Evolutionary conservation across 75 land plant genomes (phyloP).

Genomic region (Picea glauca): DNA sequence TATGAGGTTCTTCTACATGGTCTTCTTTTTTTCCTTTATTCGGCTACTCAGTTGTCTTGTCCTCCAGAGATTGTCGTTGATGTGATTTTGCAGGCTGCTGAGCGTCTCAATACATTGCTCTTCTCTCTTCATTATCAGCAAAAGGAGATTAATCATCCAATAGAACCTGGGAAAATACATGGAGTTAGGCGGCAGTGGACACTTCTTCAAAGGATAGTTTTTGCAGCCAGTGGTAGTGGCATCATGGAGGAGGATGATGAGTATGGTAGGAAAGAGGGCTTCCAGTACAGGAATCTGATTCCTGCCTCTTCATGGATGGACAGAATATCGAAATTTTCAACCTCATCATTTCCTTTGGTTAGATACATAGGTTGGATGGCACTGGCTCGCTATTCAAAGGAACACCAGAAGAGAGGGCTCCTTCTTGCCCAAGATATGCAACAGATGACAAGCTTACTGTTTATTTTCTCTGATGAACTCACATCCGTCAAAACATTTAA

Average conservation of each 20-base stretch:
- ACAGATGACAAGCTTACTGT: constrained; percentile 54
- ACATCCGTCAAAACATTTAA: constrained; percentile 32
- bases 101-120: constrained; percentile 53
- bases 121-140: constrained; percentile 33
- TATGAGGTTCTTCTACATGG: constrained; percentile 80
- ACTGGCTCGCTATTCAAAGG: constrained; percentile 63
- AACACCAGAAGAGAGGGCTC: constrained; percentile 40
- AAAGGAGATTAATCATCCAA: constrained; percentile 36
- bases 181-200: constrained; percentile 57
- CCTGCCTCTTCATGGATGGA: constrained; percentile 78
- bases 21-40: constrained; percentile 71
- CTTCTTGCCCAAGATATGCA: constrained; percentile 64
- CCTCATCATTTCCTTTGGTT: constrained; percentile 54
- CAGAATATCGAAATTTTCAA: constrained; percentile 59
- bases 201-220: constrained; percentile 62
- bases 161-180: constrained; percentile 32
- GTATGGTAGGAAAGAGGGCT: constrained; percentile 3
- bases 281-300: constrained; percentile 44
- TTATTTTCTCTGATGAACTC: constrained; percentile 81
- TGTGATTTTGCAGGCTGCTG: constrained; percentile 60
- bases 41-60: constrained; percentile 66
- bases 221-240: constrained; percentile 56
- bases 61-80: constrained; percentile 65
- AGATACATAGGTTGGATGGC: constrained; percentile 92
- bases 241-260: constrained; percentile 17